These are phyloP conservation scores for Cryptosporidium ubiquitum DNA, from an alignment of 169 alveolate species.

Conservation along the genomic window DNA sequence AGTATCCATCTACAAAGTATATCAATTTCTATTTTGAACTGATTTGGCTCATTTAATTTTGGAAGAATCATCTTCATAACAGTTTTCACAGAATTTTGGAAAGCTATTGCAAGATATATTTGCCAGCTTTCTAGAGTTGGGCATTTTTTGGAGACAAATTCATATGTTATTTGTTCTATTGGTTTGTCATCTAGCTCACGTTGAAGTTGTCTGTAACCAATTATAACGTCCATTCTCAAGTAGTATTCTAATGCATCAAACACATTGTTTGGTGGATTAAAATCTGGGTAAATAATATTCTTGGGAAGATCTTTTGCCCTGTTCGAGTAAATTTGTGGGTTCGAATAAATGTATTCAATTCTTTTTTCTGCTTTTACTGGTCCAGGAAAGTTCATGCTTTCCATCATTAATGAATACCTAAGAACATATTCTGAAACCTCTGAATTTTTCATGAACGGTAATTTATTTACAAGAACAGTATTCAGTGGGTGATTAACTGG, in stretches of 20 bases:
- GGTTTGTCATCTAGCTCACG: background rate
- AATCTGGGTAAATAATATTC: slow-evolving; percentile 17
- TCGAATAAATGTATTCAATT: slow-evolving; percentile 33
- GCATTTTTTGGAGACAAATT: slow-evolving; percentile 8
- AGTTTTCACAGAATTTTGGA: slow-evolving; percentile 51
- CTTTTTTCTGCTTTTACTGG: slow-evolving; percentile 44
- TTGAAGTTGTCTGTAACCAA: slow-evolving; percentile 3
- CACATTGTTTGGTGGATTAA: slow-evolving; percentile 52
- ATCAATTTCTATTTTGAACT: background rate
- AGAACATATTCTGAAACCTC: slow-evolving; percentile 41
- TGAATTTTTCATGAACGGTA: slow-evolving; percentile 32
- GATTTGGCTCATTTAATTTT: background rate
- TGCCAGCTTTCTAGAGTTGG: slow-evolving; percentile 46
- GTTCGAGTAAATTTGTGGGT: slow-evolving; percentile 39
- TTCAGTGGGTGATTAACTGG: slow-evolving; percentile 35
- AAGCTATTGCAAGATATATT: slow-evolving; percentile 14
- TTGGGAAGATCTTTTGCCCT: slow-evolving; percentile 62
- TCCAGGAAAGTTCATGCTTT: slow-evolving; percentile 44
- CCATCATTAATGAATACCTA: slow-evolving; percentile 30
- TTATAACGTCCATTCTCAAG: background rate
- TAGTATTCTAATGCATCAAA: slow-evolving; percentile 31
- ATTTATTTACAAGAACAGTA: slow-evolving; percentile 6
- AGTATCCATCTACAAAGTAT: slow-evolving; percentile 43
- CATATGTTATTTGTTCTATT: background rate
- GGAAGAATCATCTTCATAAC: slow-evolving; percentile 50